phyloP scores from a whole-genome alignment of 2,329 filamentous ascomycete species.

The Fusarium heterosporum region DNA sequence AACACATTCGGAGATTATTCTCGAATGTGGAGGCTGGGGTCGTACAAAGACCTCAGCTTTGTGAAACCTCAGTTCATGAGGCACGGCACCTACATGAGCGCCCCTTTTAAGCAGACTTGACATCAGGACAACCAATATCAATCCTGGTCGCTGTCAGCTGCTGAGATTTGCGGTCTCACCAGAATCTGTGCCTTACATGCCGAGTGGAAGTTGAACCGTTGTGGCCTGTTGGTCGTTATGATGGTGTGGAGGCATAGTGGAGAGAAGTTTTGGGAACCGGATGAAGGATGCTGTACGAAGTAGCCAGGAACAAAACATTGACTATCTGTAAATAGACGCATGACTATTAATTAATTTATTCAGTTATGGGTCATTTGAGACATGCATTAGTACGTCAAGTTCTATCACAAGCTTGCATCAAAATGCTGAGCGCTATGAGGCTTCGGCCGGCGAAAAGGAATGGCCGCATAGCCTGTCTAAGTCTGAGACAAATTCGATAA shows the following conservation, averaged over 20 bases:
- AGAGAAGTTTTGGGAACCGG: neutral
- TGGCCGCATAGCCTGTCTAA: neutral
- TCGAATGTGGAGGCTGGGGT: constrained; percentile 30
- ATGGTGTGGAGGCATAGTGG: constrained; percentile 8
- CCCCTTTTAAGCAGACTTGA: constrained; percentile 23
- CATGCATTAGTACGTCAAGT: neutral
- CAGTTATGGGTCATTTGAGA: neutral
- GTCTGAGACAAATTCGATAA: neutral
- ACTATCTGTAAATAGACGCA: neutral
- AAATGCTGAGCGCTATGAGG: neutral
- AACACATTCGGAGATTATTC: constrained; percentile 37
- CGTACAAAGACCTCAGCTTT: constrained; percentile 22
- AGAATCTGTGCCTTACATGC: constrained; percentile 43
- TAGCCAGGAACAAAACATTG: neutral
- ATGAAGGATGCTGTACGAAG: neutral
- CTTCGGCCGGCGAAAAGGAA: constrained; percentile 1
- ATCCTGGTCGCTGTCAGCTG: constrained; percentile 30
- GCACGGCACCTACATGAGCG: constrained; percentile 17
- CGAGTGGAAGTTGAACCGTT: constrained; percentile 12
- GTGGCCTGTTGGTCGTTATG: constrained; percentile 13
- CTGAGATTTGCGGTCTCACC: constrained; percentile 29
- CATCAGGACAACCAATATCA: constrained; percentile 23
- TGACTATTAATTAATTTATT: neutral
- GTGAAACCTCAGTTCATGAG: constrained; percentile 29
- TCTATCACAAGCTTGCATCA: neutral